Base-by-base conservation (phyloP, 2,329 filamentous ascomycete genomes). In the Penicillium sp. region DNA sequence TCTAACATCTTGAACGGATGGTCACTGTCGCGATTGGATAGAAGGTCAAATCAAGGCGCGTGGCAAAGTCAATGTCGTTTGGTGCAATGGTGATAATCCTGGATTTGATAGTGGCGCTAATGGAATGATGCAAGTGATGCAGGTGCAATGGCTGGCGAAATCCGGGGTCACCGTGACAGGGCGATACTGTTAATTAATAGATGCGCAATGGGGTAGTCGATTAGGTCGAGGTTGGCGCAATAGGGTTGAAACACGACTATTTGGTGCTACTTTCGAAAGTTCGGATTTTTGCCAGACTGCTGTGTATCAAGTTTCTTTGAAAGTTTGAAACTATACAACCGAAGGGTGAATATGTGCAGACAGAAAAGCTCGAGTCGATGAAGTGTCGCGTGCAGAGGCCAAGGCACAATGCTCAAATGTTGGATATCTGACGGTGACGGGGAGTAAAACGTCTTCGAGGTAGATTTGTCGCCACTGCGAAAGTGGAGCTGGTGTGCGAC, bases 241-340 rank as follows among this genome's bases (percentile, higher is more conserved):
- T 43, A 46, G 54, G 53, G 12, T 40, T 44, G 30, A 40, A 41
- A 56, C 21, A 46, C 46, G 46, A 49, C 46, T 56, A 56, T 37
- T 23, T 43, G 50, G 29, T 48, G 54, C 54, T 56, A 56, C 54
- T 56, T 44, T 49, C 53, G 32, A 17, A 41, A 27, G 36, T 42
- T 52, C 49, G 52, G 45, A 37, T 12, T n/a, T 45, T 41, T 34
- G 41, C 49, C 23, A 49, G 24, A 47, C 24, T 48, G 29, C 24
- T 54, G 42, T 48, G 46, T 44, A 56, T 33, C 37, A 49, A 53
- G 46, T 50, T 52, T 53, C 43, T 56, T 49, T 52, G 46, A 9
- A 24, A 46, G 17, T 39, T 8, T 51, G 50, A 44, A 51, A 56
- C 53, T 56, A 56, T 56, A 24, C 49, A 56, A 39, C 23, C 32